phyloP scores from a whole-genome alignment of 805 yeast species.

The Nakazawaea populi region DNA sequence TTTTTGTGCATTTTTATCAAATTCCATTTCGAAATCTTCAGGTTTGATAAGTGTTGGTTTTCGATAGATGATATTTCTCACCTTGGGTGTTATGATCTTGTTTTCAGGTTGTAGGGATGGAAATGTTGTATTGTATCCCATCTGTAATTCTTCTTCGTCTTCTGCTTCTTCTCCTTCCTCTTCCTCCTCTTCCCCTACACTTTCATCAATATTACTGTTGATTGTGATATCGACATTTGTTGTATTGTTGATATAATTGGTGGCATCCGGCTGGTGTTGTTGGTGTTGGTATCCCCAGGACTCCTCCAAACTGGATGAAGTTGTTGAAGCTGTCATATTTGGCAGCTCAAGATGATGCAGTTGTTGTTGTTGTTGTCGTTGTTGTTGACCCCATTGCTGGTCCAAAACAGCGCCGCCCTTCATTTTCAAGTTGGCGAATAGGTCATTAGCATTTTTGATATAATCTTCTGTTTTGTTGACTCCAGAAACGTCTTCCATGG shows the following conservation, averaged over 20 bases:
- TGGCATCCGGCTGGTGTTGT: not conserved
- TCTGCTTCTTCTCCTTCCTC: not conserved
- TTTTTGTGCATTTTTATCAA: not conserved
- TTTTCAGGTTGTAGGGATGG: conserved; percentile 10
- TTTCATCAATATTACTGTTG: not conserved
- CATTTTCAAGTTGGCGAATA: conserved; percentile 11
- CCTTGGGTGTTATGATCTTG: conserved; percentile 6
- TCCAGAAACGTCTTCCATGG: not conserved
- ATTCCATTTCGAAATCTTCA: conserved; percentile 7
- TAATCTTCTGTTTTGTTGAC: conserved; percentile 15
- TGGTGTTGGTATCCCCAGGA: not conserved
- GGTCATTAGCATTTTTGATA: conserved; percentile 16
- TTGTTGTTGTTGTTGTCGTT: not conserved
- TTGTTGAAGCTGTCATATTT: not conserved
- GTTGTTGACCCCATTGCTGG: not conserved
- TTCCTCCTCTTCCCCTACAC: not conserved
- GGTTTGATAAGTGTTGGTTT: conserved; percentile 9
- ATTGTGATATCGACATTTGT: not conserved
- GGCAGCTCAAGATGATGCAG: no score
- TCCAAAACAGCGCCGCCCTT: conserved; percentile 2
- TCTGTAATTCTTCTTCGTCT: not conserved
- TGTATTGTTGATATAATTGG: not conserved
- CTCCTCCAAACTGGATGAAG: not conserved
- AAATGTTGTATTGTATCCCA: conserved; percentile 4
- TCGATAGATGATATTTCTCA: not conserved